Conservation (phyloP, 257 asterid genomes). For the Solanum chmielewskii region DNA sequence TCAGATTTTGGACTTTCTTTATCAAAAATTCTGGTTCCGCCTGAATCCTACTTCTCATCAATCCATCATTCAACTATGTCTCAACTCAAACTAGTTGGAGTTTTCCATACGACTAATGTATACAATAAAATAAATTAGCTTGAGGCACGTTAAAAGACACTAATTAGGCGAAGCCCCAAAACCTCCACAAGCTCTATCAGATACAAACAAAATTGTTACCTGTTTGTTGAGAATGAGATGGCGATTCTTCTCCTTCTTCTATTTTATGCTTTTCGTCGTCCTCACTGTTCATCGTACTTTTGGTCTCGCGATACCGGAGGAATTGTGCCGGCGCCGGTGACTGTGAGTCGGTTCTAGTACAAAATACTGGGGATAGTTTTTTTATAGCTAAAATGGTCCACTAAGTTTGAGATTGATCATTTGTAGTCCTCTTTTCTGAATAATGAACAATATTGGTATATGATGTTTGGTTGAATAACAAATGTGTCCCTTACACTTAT, state of each 20-base stretch:
- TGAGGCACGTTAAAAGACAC: neutral
- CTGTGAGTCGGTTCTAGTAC: neutral
- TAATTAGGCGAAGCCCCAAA: neutral
- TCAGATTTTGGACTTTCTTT: too few species aligned
- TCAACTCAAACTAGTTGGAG: neutral
- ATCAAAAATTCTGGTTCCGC: too few species aligned
- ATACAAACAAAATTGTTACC: neutral
- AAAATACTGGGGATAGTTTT: neutral
- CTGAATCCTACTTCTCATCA: too few species aligned
- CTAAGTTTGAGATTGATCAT: neutral
- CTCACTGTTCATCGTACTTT: neutral
- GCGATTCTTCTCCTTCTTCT: constrained; percentile 1
- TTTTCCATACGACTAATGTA: neutral
- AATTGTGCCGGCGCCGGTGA: neutral
- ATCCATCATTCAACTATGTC: too few species aligned
- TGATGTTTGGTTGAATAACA: neutral
- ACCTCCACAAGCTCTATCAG: neutral
- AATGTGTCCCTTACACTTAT: too few species aligned
- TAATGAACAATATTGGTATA: neutral
- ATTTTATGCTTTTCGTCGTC: neutral
- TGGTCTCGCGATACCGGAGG: neutral
- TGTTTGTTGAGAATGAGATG: constrained; percentile 10
- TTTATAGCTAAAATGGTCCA: neutral
- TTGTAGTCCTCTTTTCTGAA: neutral
- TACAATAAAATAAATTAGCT: neutral